Conservation (phyloP, 768 basidiomycete genomes). For the Boletus sensibilis region DNA sequence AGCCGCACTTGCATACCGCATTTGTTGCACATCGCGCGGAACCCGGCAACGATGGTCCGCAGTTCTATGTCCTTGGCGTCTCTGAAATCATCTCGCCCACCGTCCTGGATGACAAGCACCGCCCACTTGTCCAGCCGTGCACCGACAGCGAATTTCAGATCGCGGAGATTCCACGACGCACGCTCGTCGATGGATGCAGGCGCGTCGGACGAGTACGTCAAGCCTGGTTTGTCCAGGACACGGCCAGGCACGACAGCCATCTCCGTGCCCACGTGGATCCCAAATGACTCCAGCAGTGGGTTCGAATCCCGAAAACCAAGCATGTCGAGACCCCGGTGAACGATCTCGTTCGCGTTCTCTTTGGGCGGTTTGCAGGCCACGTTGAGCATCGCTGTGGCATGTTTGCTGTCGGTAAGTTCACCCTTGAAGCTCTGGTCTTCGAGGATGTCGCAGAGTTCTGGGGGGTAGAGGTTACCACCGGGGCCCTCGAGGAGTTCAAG, state of each 20-base stretch:
- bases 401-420: conserved; percentile 44
- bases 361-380: conserved; percentile 48
- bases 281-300: conserved; percentile 41
- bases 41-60: conserved; percentile 42
- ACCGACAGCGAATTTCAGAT: conserved; percentile 58
- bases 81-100: conserved; percentile 51
- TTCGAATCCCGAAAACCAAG: conserved; percentile 40
- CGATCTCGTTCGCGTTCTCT: conserved; percentile 45
- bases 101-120: conserved; percentile 65
- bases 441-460: conserved; percentile 49
- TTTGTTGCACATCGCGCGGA: conserved; percentile 58
- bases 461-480: conserved; percentile 39
- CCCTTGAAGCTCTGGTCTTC: conserved; percentile 41
- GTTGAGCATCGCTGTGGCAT: conserved; percentile 48
- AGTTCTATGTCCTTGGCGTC: conserved; percentile 51
- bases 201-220: conserved; percentile 39
- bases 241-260: conserved; percentile 58
- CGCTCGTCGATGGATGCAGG: conserved; percentile 34
- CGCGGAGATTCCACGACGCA: conserved; percentile 53
- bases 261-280: conserved; percentile 42
- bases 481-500: conserved; percentile 42
- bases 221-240: conserved; percentile 42
- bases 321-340: conserved; percentile 38
- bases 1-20: conserved; percentile 56
- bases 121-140: conserved; percentile 60